Conservation (phyloP, 2,329 filamentous ascomycete genomes). For the Boeremia exigua region DNA sequence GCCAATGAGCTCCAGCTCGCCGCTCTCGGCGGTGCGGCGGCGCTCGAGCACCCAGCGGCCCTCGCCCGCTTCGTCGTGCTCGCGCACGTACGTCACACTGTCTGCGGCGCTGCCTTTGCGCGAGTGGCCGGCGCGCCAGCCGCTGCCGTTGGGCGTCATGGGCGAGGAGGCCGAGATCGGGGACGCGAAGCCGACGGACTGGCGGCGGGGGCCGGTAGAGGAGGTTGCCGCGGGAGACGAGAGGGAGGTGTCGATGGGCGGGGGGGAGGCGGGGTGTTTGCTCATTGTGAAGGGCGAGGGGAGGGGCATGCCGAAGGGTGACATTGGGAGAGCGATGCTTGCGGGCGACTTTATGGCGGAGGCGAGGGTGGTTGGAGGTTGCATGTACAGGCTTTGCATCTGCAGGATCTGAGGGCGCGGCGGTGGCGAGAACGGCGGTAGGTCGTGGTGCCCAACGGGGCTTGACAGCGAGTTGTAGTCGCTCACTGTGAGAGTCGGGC, state of each 20-base stretch:
- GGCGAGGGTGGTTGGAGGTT: constrained; percentile 13
- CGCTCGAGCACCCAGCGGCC: constrained; percentile 73
- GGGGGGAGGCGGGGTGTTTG: constrained; percentile 25
- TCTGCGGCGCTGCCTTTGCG: constrained; percentile 61
- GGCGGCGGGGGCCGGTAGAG: constrained; percentile 30
- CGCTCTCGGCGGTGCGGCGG: constrained; percentile 68
- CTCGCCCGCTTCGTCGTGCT: constrained; percentile 65
- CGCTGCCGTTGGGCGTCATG: constrained; percentile 37
- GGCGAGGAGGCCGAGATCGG: constrained; percentile 43
- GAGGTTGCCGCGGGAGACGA: constrained; percentile 34
- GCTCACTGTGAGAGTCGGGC: constrained; percentile 40
- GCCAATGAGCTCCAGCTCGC: constrained; percentile 69
- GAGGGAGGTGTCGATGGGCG: constrained; percentile 32
- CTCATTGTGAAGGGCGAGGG: constrained; percentile 32
- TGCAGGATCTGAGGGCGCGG: constrained; percentile 29
- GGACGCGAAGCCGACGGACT: constrained; percentile 40
- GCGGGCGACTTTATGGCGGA: constrained; percentile 26
- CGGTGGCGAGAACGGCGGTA: constrained; percentile 15
- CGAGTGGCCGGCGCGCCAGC: constrained; percentile 42
- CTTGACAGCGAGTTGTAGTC: constrained; percentile 40
- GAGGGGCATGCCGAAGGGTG: constrained; percentile 33
- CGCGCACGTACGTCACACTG: constrained; percentile 71
- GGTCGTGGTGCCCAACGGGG: constrained; percentile 21
- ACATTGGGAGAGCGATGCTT: constrained; percentile 28
- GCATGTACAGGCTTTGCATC: constrained; percentile 27